Base-by-base conservation (phyloP, 164 flowering plant genomes). In the Malania oleifera region DNA sequence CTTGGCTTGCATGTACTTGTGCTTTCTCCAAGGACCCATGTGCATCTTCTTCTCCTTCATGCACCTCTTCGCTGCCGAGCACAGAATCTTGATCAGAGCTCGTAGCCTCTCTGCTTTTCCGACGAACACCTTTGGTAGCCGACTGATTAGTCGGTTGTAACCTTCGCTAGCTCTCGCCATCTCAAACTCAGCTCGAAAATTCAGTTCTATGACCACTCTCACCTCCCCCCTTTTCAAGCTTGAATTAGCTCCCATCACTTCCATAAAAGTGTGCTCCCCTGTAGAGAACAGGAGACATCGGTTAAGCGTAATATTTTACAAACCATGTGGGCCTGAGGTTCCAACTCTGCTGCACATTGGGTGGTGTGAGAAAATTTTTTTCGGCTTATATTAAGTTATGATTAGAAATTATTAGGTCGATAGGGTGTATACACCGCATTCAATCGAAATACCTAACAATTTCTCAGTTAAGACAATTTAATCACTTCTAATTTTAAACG, bases 21-120 rank as follows among this genome's bases (percentile, higher is more conserved):
- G 83, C 71, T 84, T 88, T 61, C 99, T 82, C 99, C 97, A 91
- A 5, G 99, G 97, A 0, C 73, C 95, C 72, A 86, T 61, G 65
- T 90, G 97, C 89, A 95, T 88, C 47, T 85, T 89, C 70, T 79
- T 95, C 67, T 88, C 87, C 69, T 87, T 83, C 93, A 87, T 85
- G 75, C 96, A 86, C 60, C 68, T 81, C 70, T 93, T 90, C 0
- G 89, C 89, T 0, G 93, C 89, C 0, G 67, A 53, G 52, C 96
- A 85, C 52, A 88, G 7, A 4, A 84, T 79, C 77, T 86, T 86
- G 49, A 85, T 73, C 64, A 83, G 4, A 7, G 67, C 66, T 12
- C 55, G 54, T 22, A 93, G 59, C 41, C 95, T 76, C 50, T 85
- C 93, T 0, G 74, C 68, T 61, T 85, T 86, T 8, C 97, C 99